A percentile compares a stretch with the other conserved stretches of the same genome.
Conservation (phyloP, 2,329 filamentous ascomycete genomes). For the Thelonectria blattea region DNA sequence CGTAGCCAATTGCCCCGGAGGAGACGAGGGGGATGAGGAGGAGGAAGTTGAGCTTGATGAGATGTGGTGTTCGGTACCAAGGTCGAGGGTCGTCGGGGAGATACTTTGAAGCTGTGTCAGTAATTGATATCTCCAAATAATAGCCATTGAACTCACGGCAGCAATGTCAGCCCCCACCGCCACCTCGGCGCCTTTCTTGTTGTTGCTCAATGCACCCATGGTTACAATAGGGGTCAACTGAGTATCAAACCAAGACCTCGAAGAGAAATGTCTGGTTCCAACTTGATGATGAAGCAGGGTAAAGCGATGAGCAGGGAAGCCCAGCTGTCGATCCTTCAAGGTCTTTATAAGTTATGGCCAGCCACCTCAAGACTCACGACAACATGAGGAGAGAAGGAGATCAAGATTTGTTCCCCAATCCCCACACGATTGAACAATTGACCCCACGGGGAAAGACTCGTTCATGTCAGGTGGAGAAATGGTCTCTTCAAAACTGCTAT, state of each 20-base stretch:
- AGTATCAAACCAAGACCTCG: not conserved
- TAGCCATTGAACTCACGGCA: not conserved
- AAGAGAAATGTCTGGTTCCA: not conserved
- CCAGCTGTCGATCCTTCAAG: not conserved
- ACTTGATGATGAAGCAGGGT: not conserved
- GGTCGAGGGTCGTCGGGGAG: slow-evolving; percentile 48
- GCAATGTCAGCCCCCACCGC: not conserved
- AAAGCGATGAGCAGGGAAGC: not conserved
- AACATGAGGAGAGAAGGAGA: not conserved
- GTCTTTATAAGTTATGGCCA: not conserved
- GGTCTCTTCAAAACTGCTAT: not conserved
- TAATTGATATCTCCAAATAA: not conserved
- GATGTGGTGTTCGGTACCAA: slow-evolving; percentile 51
- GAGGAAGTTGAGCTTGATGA: slow-evolving; percentile 51
- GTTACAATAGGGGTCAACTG: not conserved
- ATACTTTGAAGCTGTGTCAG: not conserved
- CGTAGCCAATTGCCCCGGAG: slow-evolving; percentile 51
- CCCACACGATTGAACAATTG: not conserved
- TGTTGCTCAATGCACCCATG: not conserved
- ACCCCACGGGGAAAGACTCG: not conserved
- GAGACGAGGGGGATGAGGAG: slow-evolving; percentile 52
- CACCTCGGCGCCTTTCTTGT: not conserved
- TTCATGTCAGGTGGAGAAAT: not conserved
- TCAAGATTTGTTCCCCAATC: not conserved
- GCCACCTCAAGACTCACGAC: not conserved